Base-by-base conservation (phyloP, 1,284 basidiomycete species). In the Puccinia novopanici region DNA sequence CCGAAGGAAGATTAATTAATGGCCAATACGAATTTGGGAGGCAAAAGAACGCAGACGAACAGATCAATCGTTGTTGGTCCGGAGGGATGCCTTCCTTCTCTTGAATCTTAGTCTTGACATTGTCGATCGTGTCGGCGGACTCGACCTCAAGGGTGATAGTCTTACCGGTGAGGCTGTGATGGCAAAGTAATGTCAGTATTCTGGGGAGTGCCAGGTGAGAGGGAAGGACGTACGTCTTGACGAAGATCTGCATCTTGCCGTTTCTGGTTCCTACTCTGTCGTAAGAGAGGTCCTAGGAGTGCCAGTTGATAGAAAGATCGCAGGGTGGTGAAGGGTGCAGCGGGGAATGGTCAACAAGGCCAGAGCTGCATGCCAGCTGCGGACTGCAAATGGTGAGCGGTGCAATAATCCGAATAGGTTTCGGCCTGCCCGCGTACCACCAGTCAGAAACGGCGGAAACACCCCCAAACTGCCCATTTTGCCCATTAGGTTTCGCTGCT, bases 11-110 rank as follows among this genome's bases (percentile, higher is more conserved):
- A 2, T 42, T 22, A 17, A 61, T 42, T 61, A 34, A 48, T 15
- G 37, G 24, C n/a, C 54, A 24, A 37, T n/a, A 22, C 13, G 9
- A 3, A 19, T 48, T 10, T 30, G 8, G 40, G 52, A 5, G 27
- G n/a, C 10, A 13, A 19, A 22, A 40, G 19, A 48, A n/a, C 13
- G 27, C 75, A 71, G 42, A 65, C 37, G 10, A n/a, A 78, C 76
- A 78, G 27, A 78, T 78, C 87, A 98, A 88, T 84, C 95, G 94
- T 87, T 98, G 95, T 88, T 98, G 94, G 88, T 97, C 95, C 84
- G 93, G 93, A 81, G 93, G 93, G 82, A 95, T 95, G 45, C 93
- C 87, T 84, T 88, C 88, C 86, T n/a, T n/a, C n/a, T n/a, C n/a
- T n/a, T n/a, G n/a, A n/a, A n/a, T n/a, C n/a, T n/a, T n/a, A n/a